Base-by-base conservation (phyloP, 495 filamentous ascomycete species). In the Podospora conica region DNA sequence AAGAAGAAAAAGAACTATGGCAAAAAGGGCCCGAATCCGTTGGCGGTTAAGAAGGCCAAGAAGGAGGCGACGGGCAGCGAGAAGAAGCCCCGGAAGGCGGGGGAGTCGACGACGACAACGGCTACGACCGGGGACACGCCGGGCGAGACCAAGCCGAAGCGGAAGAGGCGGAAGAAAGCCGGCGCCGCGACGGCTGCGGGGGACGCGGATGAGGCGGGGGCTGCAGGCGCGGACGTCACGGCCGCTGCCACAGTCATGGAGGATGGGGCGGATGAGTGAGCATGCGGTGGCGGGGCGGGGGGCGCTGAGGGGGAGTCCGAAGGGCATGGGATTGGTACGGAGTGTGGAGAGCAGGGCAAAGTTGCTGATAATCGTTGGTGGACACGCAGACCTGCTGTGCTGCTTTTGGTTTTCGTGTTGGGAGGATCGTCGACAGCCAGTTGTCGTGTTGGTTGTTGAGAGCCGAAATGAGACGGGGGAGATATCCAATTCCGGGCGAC, bases 11-110 rank as follows among this genome's bases (percentile, higher is more conserved):
- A 75, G 60, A 56, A 8, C 10, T 82, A 86, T 66, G 93, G 93
- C 21, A 83, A 80, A 0, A 97, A 94, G 76, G 88, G 82, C 9
- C 92, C 94, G 9, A 98, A 98, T 81, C 95, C 95, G 10, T 80
- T 98, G 68, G 88, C 92, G 66, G 79, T 96, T 69, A 96, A 91
- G 83, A 98, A 97, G 79, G 58, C 68, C 48, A 76, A 74, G 66
- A 73, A 67, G 66, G 57, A 25, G 66, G 58, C 60, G 24, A 61
- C 60, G 22, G 64, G 40, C 55, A 65, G 53, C 24, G 58, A 65
- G 55, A 27, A 66, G 58, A 67, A 64, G 25, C 60, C 72, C 18
- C 66, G 58, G 57, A 73, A 69, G 65, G 53, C 61, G 10, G 54
- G 58, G 3, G 63, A 56, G 10, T 57, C 69, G 10, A 55, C 68